A percentile compares a stretch with the other conserved stretches of the same genome.
These are phyloP conservation scores for Calonectria crousiana DNA, from an alignment of 2,329 filamentous ascomycete species.

Conservation along the genomic window DNA sequence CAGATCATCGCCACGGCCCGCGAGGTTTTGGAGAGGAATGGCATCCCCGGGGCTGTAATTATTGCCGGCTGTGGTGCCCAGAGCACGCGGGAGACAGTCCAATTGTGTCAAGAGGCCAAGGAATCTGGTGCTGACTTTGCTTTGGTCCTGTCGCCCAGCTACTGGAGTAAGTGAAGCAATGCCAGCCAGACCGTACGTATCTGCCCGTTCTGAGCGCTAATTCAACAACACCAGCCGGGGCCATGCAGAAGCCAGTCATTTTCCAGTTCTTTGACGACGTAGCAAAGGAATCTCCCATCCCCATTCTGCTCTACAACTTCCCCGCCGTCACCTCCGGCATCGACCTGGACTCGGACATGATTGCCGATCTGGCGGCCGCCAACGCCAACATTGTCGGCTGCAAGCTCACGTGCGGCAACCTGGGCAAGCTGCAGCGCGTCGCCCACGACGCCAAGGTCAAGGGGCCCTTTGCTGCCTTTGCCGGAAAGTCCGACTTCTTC, in stretches of 20 bases:
- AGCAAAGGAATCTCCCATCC: slow-evolving; percentile 68
- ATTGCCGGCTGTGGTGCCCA: slow-evolving; percentile 78
- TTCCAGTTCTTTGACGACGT: slow-evolving; percentile 71
- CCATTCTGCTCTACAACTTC: slow-evolving; percentile 75
- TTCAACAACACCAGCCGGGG: slow-evolving; percentile 18
- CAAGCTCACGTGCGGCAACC: slow-evolving; percentile 21
- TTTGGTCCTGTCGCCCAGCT: slow-evolving; percentile 76
- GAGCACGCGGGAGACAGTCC: slow-evolving; percentile 75
- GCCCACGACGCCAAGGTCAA: not conserved
- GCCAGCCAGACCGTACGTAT: not conserved
- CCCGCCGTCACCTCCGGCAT: slow-evolving; percentile 69
- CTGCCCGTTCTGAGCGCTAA: not conserved
- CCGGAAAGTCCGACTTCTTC: slow-evolving; percentile 25
- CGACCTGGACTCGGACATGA: slow-evolving; percentile 69
- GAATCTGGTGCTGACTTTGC: slow-evolving; percentile 75
- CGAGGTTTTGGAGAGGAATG: slow-evolving; percentile 68
- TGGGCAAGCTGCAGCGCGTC: slow-evolving; percentile 24
- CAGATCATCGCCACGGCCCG: slow-evolving; percentile 72
- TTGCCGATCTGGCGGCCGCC: slow-evolving; percentile 43
- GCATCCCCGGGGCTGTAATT: slow-evolving; percentile 68
- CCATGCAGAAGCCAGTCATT: slow-evolving; percentile 62
- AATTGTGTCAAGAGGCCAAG: slow-evolving; percentile 73
- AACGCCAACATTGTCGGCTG: slow-evolving; percentile 27
- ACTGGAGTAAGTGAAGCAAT: slow-evolving; percentile 70
- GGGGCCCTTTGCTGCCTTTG: slow-evolving; percentile 17